These are phyloP conservation scores for Ceratocystiopsis sp. DNA, from an alignment of 2,329 filamentous ascomycete genomes.

Conservation along the genomic window DNA sequence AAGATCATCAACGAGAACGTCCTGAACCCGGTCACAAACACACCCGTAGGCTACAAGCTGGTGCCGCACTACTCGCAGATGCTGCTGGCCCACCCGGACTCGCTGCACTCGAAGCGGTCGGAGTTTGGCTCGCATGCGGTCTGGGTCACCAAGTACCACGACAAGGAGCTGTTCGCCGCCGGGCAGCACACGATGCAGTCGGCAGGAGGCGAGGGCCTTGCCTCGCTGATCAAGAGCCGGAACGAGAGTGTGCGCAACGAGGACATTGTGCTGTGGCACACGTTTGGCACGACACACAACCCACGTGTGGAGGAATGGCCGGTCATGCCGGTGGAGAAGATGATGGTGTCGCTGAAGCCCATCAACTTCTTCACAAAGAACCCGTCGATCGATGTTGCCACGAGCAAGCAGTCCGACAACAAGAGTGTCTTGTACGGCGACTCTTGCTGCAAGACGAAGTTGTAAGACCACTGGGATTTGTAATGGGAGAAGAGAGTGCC, in stretches of 20 bases:
- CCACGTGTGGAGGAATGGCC: constrained; percentile 50
- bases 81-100: constrained; percentile 21
- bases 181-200: constrained; percentile 21
- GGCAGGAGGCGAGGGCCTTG: neutral
- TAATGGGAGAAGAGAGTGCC: no score
- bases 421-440: constrained; percentile 2
- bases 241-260: constrained; percentile 18
- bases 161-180: constrained; percentile 25
- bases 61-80: constrained; percentile 26
- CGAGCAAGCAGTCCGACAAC: constrained; percentile 5
- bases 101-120: constrained; percentile 22
- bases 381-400: constrained; percentile 6
- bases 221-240: neutral
- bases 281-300: constrained; percentile 45
- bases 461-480: neutral
- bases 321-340: constrained; percentile 41
- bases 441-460: neutral
- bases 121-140: constrained; percentile 25
- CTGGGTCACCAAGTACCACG: constrained; percentile 26
- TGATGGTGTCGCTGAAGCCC: constrained; percentile 5
- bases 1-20: constrained; percentile 28
- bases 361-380: constrained; percentile 6
- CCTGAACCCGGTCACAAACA: constrained; percentile 24
- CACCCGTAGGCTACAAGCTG: constrained; percentile 28
- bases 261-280: constrained; percentile 46